These are phyloP conservation scores for Wickerhamiella lipophila DNA, from an alignment of 805 yeast species.

Conservation along the genomic window DNA sequence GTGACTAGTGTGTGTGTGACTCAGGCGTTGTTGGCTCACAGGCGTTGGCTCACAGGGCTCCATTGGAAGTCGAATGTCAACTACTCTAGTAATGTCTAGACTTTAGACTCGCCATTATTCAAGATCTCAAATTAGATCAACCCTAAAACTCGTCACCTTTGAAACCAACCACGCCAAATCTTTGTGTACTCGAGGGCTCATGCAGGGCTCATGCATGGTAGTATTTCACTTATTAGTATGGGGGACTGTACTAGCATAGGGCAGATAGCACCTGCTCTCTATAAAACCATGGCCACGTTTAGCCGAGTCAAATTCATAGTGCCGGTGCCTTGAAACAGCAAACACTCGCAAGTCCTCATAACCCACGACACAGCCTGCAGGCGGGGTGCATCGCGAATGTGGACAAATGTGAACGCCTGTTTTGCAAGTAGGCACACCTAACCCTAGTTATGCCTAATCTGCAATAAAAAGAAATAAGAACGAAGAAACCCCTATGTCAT, in stretches of 20 bases:
- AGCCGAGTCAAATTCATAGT: too few relatives aligned
- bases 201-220: not conserved
- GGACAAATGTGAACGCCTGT: not conserved
- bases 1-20: too few relatives aligned
- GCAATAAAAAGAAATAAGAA: not conserved
- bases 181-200: not conserved
- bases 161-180: not conserved
- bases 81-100: too few relatives aligned
- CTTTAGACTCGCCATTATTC: too few relatives aligned
- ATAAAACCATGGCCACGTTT: too few relatives aligned
- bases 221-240: not conserved
- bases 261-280: too few relatives aligned
- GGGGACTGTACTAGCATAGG: too few relatives aligned
- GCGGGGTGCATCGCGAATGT: constrained; percentile 2
- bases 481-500: not conserved
- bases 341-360: not conserved
- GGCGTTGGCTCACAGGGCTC: too few relatives aligned
- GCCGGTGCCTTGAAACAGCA: not conserved
- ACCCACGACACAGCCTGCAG: not conserved
- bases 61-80: too few relatives aligned
- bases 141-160: not conserved
- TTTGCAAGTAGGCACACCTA: not conserved
- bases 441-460: not conserved
- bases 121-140: not conserved
- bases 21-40: too few relatives aligned